Evolutionary conservation across 192 early-diverging fungal genomes (phyloP).

Genomic region (Coemansia erecta): DNA sequence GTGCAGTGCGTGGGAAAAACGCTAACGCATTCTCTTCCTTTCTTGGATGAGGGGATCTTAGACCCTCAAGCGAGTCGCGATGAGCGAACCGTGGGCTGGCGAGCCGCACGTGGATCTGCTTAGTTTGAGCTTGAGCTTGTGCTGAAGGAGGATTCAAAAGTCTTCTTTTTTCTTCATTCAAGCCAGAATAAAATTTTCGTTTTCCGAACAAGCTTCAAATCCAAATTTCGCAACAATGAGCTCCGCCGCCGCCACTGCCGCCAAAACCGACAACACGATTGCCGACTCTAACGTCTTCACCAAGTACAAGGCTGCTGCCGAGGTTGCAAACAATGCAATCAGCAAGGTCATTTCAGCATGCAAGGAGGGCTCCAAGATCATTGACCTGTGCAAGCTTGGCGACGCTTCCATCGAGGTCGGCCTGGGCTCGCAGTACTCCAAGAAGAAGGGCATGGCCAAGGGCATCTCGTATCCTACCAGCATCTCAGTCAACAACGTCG

Average conservation of each 20-base stretch:
- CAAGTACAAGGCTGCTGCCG: constrained; percentile 91
- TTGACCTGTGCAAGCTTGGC: constrained; percentile 86
- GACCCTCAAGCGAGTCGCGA: no score
- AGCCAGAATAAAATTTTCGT: neutral
- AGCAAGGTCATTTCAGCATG: constrained; percentile 37
- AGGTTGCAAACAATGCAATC: constrained; percentile 73
- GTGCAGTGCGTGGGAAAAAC: constrained; percentile 1
- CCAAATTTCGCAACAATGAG: constrained; percentile 17
- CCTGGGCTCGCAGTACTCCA: constrained; percentile 59
- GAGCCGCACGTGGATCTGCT: no score
- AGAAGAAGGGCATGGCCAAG: constrained; percentile 79
- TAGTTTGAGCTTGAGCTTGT: no score
- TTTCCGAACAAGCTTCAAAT: no score
- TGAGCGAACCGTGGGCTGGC: no score
- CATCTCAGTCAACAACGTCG: constrained; percentile 78
- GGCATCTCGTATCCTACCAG: constrained; percentile 86
- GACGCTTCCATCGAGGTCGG: constrained; percentile 79
- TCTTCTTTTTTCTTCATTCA: no score
- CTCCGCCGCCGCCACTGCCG: constrained; percentile 24
- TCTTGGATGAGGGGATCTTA: no score
- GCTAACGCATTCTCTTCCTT: no score
- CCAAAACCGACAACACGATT: constrained; percentile 57
- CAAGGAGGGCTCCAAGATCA: constrained; percentile 74
- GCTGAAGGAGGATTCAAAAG: no score
- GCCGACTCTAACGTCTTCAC: constrained; percentile 73